These are phyloP conservation scores for Erysiphe pisi DNA, from an alignment of 2,329 filamentous ascomycete species.

Conservation along the genomic window DNA sequence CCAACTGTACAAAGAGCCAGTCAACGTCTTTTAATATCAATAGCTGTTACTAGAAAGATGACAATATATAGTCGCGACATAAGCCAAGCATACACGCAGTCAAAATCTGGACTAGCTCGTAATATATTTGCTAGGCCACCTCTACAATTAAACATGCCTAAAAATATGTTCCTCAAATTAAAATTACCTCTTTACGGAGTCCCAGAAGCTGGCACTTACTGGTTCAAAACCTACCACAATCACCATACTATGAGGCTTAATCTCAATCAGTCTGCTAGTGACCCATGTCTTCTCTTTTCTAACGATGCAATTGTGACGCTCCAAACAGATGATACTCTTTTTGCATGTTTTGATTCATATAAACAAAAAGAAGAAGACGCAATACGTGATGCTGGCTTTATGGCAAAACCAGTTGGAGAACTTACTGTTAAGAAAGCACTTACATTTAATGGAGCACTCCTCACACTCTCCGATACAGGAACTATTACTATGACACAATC, in stretches of 20 bases:
- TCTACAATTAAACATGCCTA: background rate
- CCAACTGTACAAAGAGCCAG: background rate
- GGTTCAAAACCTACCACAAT: slow-evolving; percentile 12
- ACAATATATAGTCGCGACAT: slow-evolving; percentile 9
- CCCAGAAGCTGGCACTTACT: background rate
- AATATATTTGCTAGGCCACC: background rate
- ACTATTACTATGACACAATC: background rate
- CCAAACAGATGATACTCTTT: slow-evolving; percentile 28
- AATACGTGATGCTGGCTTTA: background rate
- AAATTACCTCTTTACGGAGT: background rate
- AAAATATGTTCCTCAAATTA: background rate
- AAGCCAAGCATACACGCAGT: slow-evolving; percentile 13
- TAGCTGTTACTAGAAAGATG: background rate
- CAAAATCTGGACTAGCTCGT: background rate
- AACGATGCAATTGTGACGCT: slow-evolving; percentile 26
- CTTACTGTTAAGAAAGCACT: background rate
- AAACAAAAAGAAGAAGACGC: background rate
- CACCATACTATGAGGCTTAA: background rate
- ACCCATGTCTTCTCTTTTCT: background rate
- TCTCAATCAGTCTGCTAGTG: background rate
- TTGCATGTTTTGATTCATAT: slow-evolving; percentile 17
- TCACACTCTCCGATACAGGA: background rate
- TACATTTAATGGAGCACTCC: background rate
- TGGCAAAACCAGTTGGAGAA: background rate
- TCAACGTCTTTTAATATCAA: background rate